Conservation (phyloP, 192 early-diverging fungal species). For the Coemansia sp. region DNA sequence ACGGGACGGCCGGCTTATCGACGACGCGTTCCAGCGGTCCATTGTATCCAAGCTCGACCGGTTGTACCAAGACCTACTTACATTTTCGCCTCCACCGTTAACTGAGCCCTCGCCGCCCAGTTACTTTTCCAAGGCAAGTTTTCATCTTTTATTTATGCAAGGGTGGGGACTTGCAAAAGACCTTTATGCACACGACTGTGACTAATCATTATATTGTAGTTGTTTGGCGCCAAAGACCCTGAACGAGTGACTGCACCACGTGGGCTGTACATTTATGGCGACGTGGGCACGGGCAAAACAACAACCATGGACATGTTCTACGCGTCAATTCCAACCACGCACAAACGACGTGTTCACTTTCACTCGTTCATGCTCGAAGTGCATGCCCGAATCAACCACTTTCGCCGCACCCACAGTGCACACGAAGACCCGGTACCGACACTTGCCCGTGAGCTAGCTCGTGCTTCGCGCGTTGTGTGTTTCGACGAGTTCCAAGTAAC, state of each 20-base stretch:
- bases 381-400: slow-evolving; percentile 69
- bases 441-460: slow-evolving; percentile 79
- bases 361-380: slow-evolving; percentile 97
- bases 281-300: slow-evolving; percentile 91
- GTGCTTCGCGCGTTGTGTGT: slow-evolving; percentile 83
- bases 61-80: slow-evolving; percentile 61
- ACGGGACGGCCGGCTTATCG: slow-evolving; percentile 54
- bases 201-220: slow-evolving; percentile 12
- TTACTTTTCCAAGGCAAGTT: not conserved
- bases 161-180: not conserved
- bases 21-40: slow-evolving; percentile 67
- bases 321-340: slow-evolving; percentile 64
- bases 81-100: slow-evolving; percentile 55
- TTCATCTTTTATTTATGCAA: not conserved
- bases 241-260: slow-evolving; percentile 20
- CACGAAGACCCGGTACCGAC: slow-evolving; percentile 63
- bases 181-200: not conserved
- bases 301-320: slow-evolving; percentile 97
- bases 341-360: slow-evolving; percentile 91
- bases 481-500: slow-evolving; percentile 97
- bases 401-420: slow-evolving; percentile 56
- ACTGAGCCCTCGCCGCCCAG: not conserved
- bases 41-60: slow-evolving; percentile 68
- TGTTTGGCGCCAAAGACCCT: slow-evolving; percentile 10
- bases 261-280: slow-evolving; percentile 59